phyloP scores from a whole-genome alignment of 2,329 filamentous ascomycete genomes.

The Aureobasidium sp. region DNA sequence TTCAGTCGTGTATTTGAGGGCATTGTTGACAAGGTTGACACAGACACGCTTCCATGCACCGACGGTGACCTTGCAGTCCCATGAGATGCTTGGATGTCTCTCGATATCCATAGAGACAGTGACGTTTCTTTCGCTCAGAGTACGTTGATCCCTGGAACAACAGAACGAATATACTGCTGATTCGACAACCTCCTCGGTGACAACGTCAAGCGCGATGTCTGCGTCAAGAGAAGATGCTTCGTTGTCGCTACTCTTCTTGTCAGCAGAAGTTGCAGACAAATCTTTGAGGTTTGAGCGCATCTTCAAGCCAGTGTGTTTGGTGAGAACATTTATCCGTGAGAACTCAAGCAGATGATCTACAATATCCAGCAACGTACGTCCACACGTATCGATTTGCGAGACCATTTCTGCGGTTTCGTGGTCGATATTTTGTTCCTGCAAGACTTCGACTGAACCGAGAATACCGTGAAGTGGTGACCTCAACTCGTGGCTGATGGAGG shows the following conservation, averaged over 20 bases:
- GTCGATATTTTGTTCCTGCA: constrained; percentile 35
- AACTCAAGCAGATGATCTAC: constrained; percentile 39
- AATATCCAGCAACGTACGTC: constrained; percentile 45
- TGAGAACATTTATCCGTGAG: constrained; percentile 36
- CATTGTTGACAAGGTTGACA: constrained; percentile 42
- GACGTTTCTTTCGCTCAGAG: background rate
- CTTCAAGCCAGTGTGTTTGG: background rate
- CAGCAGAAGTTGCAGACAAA: background rate
- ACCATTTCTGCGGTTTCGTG: constrained; percentile 36
- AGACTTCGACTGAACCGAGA: constrained; percentile 41
- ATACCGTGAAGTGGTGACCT: constrained; percentile 43
- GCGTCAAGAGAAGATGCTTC: constrained; percentile 19
- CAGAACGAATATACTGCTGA: constrained; percentile 25
- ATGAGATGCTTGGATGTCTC: constrained; percentile 20
- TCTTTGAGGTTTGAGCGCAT: background rate
- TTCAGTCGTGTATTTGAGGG: constrained; percentile 40
- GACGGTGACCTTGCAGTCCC: constrained; percentile 30
- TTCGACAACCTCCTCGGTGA: constrained; percentile 50
- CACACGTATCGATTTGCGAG: constrained; percentile 44
- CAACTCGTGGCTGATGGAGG: constrained; percentile 47
- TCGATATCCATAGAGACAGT: background rate
- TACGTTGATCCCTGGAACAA: constrained; percentile 4
- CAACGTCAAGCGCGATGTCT: constrained; percentile 37
- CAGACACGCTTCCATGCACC: constrained; percentile 36
- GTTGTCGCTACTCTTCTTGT: constrained; percentile 14